Evolutionary conservation across 768 basidiomycete species (phyloP).

Genomic region (Leucogyrophana mollusca): DNA sequence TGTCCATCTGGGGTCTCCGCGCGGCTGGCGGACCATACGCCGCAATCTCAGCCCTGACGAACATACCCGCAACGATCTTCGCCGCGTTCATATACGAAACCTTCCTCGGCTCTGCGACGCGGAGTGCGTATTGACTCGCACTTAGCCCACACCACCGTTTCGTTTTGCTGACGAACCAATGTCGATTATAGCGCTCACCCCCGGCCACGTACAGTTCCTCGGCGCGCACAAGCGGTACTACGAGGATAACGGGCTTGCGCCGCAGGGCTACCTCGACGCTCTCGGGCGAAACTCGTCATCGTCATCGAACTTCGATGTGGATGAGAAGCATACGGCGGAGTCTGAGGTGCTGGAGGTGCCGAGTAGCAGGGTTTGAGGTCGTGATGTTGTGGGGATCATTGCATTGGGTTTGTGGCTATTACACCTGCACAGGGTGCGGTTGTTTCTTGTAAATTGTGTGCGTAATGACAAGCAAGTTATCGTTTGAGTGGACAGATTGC

Average conservation of each 20-base stretch:
- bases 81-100: conserved; percentile 54
- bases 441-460: no score
- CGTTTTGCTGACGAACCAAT: conserved; percentile 10
- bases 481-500: no score
- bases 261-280: conserved; percentile 17
- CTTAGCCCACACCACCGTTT: not conserved
- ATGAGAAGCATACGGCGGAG: conserved; percentile 7
- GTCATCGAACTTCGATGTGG: conserved; percentile 4
- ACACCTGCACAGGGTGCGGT: no score
- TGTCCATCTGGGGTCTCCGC: conserved; percentile 58
- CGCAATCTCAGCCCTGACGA: conserved; percentile 62
- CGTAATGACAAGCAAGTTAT: no score
- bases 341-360: not conserved
- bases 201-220: conserved; percentile 20
- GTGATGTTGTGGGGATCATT: no score
- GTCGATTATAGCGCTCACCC: conserved; percentile 17
- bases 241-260: conserved; percentile 23
- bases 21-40: conserved; percentile 56
- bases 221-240: conserved; percentile 19
- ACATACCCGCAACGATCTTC: conserved; percentile 62
- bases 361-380: conserved; percentile 14
- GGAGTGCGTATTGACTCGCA: conserved; percentile 41
- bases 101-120: conserved; percentile 55
- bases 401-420: no score
- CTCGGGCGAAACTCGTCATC: conserved; percentile 9